phyloP scores from a whole-genome alignment of 1,284 basidiomycete species.

The Hortiboletus rubellus region DNA sequence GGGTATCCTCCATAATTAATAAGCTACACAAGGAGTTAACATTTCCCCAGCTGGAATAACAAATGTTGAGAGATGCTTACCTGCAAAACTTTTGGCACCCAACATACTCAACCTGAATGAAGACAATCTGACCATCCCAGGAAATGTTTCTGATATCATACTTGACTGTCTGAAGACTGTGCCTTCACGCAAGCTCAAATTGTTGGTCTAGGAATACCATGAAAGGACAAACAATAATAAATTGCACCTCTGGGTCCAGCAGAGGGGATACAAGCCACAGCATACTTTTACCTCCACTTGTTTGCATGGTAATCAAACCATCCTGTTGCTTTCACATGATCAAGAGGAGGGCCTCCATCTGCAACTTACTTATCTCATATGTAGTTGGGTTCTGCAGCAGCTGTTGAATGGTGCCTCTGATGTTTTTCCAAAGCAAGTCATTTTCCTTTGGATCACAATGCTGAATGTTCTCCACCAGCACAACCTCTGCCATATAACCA shows the following conservation, averaged over 20 bases:
- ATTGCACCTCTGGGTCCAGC: not conserved
- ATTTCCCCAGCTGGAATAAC: too few species aligned
- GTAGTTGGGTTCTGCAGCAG: not conserved
- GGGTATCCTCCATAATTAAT: not conserved
- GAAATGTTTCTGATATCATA: not conserved
- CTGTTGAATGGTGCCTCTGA: not conserved
- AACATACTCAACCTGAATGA: conserved; percentile 15
- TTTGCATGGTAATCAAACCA: conserved; percentile 7
- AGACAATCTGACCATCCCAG: not conserved
- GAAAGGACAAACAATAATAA: conserved; percentile 10
- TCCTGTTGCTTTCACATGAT: not conserved
- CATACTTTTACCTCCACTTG: conserved; percentile 12
- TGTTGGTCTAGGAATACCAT: conserved; percentile 6
- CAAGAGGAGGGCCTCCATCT: conserved; percentile 3
- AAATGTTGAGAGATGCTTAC: not conserved
- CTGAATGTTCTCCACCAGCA: not conserved
- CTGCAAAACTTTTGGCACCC: not conserved
- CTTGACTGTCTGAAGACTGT: not conserved
- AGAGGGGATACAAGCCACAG: conserved; percentile 3
- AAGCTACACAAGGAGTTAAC: too few species aligned
- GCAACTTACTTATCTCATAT: not conserved
- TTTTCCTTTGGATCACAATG: not conserved
- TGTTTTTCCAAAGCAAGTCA: not conserved
- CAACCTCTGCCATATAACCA: not conserved
- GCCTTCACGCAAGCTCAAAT: not conserved